Percentiles rank a stretch among this genome's conserved stretches.
Evolutionary conservation across 2,329 filamentous ascomycete species (phyloP).

Genomic region (Neoscytalidium dimidiatum): DNA sequence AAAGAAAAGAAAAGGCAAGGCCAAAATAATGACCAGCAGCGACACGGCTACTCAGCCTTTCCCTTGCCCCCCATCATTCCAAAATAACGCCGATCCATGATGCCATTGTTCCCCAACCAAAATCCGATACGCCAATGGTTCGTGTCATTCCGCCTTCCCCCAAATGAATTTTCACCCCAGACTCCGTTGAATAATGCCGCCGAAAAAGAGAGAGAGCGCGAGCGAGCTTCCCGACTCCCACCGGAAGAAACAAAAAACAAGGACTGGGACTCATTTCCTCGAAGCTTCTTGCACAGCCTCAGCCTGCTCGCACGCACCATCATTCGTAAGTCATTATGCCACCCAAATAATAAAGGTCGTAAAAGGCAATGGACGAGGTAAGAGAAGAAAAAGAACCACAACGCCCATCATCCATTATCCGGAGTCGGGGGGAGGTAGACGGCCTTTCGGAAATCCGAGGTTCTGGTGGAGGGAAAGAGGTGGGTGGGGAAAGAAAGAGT

Average conservation of each 20-base stretch:
- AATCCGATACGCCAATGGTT: not conserved
- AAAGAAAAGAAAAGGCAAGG: not conserved
- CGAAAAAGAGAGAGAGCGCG: too few relatives aligned
- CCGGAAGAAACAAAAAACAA: not conserved
- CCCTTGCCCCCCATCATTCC: not conserved
- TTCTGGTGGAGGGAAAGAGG: not conserved
- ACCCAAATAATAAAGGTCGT: not conserved
- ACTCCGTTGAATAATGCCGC: not conserved
- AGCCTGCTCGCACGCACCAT: not conserved
- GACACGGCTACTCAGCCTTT: not conserved
- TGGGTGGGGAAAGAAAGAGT: not conserved
- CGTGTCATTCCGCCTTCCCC: not conserved
- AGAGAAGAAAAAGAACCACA: not conserved
- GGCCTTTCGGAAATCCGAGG: not conserved
- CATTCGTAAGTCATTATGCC: constrained; percentile 8
- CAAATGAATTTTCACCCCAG: not conserved
- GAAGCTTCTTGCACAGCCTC: not conserved
- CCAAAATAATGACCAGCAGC: not conserved
- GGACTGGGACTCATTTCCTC: not conserved
- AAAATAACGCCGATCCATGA: not conserved
- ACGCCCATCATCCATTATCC: not conserved
- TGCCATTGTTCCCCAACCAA: not conserved
- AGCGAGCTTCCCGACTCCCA: too few relatives aligned
- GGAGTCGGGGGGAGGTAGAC: not conserved
- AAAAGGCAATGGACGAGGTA: not conserved